phyloP scores from a whole-genome alignment of 305 asterid species.

The Fraxinus latifolia region DNA sequence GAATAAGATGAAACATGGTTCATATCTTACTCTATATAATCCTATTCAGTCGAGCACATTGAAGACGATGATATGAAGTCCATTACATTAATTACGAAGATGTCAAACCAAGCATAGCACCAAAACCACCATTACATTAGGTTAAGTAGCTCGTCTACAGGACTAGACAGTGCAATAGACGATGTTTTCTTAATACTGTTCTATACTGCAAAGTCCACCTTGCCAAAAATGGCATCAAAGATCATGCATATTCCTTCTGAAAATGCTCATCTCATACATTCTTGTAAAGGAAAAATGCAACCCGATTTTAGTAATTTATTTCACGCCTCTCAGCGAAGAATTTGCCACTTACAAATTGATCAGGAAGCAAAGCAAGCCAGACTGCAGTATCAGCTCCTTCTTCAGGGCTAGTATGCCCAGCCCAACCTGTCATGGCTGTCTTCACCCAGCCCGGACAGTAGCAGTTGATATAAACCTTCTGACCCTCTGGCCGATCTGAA shows the following conservation, averaged over 20 bases:
- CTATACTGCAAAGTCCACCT: background rate
- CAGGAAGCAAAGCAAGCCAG: slow-evolving; percentile 79
- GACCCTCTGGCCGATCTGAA: slow-evolving; percentile 52
- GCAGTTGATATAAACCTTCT: slow-evolving; percentile 67
- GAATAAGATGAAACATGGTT: background rate
- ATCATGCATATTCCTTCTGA: background rate
- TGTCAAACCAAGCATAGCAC: background rate
- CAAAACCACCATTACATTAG: background rate
- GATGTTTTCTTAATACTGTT: background rate
- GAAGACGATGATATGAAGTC: background rate
- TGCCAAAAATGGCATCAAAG: background rate
- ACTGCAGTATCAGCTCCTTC: slow-evolving; percentile 93
- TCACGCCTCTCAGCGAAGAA: slow-evolving; percentile 88
- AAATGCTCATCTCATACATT: background rate
- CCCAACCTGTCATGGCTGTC: slow-evolving; percentile 95
- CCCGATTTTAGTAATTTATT: slow-evolving; percentile 51
- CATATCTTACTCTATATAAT: background rate
- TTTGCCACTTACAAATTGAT: slow-evolving; percentile 51
- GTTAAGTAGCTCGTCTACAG: background rate
- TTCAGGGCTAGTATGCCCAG: slow-evolving; percentile 65
- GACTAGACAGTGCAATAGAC: background rate
- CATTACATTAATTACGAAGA: background rate
- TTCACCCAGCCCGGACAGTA: slow-evolving; percentile 95
- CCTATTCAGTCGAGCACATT: background rate
- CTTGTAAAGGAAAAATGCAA: background rate